Evolutionary conservation across 2,329 filamentous ascomycete genomes (phyloP), one percentile per base, ranked within the genome.

Genomic region (Diplodia sapinea): DNA sequence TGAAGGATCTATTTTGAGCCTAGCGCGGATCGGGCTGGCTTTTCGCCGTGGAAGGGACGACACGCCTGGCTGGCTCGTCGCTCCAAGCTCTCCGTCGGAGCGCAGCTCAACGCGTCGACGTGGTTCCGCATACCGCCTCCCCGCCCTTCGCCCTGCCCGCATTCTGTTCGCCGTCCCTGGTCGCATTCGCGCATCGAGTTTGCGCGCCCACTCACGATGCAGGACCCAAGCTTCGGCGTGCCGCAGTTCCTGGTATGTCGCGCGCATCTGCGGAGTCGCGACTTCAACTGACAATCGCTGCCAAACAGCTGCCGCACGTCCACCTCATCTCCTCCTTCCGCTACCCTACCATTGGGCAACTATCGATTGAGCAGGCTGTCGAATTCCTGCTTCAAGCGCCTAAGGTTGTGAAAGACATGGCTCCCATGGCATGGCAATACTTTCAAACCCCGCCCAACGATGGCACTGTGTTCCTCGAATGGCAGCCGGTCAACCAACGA

Each of bases 371-470:
- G 68, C 91, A 94, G 71, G 91, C 94, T 31, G 90, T 93, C 69
- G 89, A 92, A 74, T 94, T 92, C 85, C 87, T 98, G 69, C 85
- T 94, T 75, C 88, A 89, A 74, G 94, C 93, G 49, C 92, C 94
- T 9, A 90, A 92, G 75, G 91, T 97, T 70, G 91, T 94, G 72
- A 91, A 92, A 78, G 91, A 96, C 75, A 85, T 89, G 71, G 90
- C 93, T 59, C 88, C 94, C 2, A 94, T 99, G 85, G 92, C 90
- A 80, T 99, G 94, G 94, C 94, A 91, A 55, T 97, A 94, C 78
- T 87, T 98, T 67, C 89, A 95, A 73, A 87, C 88, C 65, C 94
- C 94, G 12, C 85, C 78, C 17, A 73, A 85, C 64, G 92, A 96
- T 79, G 93, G 93, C 67, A 90, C 89, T 9, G 86, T 97, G 54